Evolutionary conservation across 2,329 filamentous ascomycete species (phyloP).

Genomic region (Eutypella sp.): DNA sequence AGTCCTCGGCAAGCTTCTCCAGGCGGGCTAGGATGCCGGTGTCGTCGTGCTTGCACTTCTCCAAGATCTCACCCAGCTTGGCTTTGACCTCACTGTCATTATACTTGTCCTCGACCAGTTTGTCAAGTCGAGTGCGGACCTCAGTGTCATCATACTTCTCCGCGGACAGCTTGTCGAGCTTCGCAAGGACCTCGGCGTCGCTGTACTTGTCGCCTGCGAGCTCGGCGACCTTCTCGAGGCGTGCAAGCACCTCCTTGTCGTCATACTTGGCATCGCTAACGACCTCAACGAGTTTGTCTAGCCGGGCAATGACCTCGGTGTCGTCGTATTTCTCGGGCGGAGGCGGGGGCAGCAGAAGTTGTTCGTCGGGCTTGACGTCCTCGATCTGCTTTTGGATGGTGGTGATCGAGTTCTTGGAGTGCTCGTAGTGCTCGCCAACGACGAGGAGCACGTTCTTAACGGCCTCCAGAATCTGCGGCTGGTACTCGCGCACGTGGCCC

Average conservation of each 20-base stretch:
- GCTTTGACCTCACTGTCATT: conserved; percentile 18
- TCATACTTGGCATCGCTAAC: conserved; percentile 9
- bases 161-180: conserved; percentile 29
- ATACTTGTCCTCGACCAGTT: conserved; percentile 12
- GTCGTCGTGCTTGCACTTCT: conserved; percentile 5
- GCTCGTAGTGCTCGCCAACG: conserved; percentile 82
- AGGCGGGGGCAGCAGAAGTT: conserved; percentile 52
- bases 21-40: neutral
- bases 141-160: neutral
- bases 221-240: conserved; percentile 21
- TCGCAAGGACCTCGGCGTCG: conserved; percentile 4
- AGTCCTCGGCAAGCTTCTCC: conserved; percentile 1
- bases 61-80: conserved; percentile 22
- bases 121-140: conserved; percentile 24
- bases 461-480: conserved; percentile 82
- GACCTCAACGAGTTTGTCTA: conserved; percentile 26
- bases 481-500: conserved; percentile 72
- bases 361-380: conserved; percentile 49
- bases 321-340: conserved; percentile 63
- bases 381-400: conserved; percentile 55
- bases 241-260: conserved; percentile 2
- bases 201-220: neutral
- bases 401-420: conserved; percentile 64
- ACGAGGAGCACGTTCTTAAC: conserved; percentile 81
- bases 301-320: conserved; percentile 22